A percentile compares a stretch with the other conserved stretches of the same genome.
phyloP scores from a whole-genome alignment of 108 stramenopile species.

The Schizochytrium sp. region DNA sequence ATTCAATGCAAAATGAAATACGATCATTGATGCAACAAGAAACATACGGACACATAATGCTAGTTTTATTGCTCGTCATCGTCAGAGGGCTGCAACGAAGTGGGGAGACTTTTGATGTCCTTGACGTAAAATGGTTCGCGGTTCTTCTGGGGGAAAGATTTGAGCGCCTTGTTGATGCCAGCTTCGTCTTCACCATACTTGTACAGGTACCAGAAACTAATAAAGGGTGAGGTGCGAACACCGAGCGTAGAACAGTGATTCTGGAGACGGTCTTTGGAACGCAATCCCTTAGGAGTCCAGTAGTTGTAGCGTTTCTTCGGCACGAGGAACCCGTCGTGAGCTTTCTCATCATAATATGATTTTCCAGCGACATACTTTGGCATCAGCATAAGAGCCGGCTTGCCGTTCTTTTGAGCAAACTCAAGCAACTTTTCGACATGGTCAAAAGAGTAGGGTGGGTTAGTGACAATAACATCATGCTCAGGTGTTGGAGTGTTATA shows the following conservation, averaged over 20 bases:
- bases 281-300: conserved; percentile 84
- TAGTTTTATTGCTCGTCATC: not conserved
- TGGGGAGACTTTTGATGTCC: not conserved
- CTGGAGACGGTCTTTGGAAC: conserved; percentile 82
- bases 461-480: conserved; percentile 90
- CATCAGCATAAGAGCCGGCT: conserved; percentile 83
- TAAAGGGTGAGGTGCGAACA: conserved; percentile 88
- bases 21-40: too few species aligned
- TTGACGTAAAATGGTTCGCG: conserved; percentile 41
- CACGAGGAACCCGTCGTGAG: conserved; percentile 80
- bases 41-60: too few species aligned
- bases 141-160: not conserved
- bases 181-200: not conserved
- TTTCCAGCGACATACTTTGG: conserved; percentile 88
- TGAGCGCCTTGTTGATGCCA: not conserved
- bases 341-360: conserved; percentile 75
- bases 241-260: conserved; percentile 73
- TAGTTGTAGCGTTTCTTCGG: conserved; percentile 89
- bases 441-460: conserved; percentile 94
- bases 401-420: conserved; percentile 71
- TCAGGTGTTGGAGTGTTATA: conserved; percentile 75
- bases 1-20: too few species aligned
- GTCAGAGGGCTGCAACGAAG: not conserved
- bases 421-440: conserved; percentile 87
- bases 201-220: conserved; percentile 85